Evolutionary conservation across 192 early-diverging fungal species (phyloP).

Genomic region (Linnemannia hyalina): DNA sequence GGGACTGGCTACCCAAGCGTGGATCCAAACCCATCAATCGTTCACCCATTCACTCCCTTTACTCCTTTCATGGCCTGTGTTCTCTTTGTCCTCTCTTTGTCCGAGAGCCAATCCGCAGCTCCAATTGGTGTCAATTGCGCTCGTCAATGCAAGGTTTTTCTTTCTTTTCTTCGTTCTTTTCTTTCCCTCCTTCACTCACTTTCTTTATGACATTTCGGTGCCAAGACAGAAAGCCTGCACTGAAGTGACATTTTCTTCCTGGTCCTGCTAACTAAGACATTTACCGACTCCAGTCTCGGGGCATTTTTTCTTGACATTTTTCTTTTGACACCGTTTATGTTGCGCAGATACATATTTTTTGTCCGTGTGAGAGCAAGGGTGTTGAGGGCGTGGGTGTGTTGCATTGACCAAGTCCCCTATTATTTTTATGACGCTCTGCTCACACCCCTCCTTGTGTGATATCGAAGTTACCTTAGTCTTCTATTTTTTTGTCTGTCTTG

Average conservation of each 20-base stretch:
- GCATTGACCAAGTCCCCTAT: not conserved
- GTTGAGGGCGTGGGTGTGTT: not conserved
- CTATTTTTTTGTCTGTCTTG: not conserved
- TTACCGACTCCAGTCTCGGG: not conserved
- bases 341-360: not conserved
- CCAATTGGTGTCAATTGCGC: not conserved
- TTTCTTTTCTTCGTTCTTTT: not conserved
- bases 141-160: not conserved
- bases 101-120: not conserved
- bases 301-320: not conserved
- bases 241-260: not conserved
- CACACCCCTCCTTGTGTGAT: not conserved
- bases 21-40: not conserved
- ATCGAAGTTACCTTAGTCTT: not conserved
- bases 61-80: not conserved
- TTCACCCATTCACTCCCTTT: not conserved
- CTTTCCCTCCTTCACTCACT: not conserved
- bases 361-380: not conserved
- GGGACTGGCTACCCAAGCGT: not conserved
- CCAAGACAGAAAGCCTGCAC: not conserved
- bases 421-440: not conserved
- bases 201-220: not conserved
- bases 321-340: not conserved
- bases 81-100: not conserved
- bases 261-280: not conserved